Base-by-base conservation (phyloP, 495 filamentous ascomycete species). In the Mytilinidion resinicola region DNA sequence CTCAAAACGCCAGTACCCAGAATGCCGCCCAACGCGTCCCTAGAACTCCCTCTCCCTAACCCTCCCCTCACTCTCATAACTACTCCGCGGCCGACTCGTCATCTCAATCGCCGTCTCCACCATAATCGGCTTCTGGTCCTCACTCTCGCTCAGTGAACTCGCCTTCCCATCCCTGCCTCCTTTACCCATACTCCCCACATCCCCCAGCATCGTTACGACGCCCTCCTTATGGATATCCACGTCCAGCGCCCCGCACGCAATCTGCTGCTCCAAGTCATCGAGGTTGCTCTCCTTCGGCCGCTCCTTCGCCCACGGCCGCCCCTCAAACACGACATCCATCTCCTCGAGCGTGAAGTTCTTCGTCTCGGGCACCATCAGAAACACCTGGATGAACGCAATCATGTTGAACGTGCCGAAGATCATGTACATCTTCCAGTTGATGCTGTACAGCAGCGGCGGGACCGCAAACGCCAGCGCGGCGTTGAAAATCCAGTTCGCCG, bases 401-500 rank as follows among this genome's bases (percentile, higher is more conserved):
- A 70, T 65, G 57, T 78, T 77, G 61, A 82, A 82, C 15, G 73
- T 66, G 1, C 64, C 72, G 52, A 73, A 73, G 47, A 73, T 64
- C 49, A 73, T 62, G 56, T 72, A 72, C 69, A 77, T 80, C 63
- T 76, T 77, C 78, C 79, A 81, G 59, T 78, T 76, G 63, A 80
- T 76, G 39, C 59, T 68, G 8, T 70, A 72, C 14, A 80, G 65
- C 3, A 77, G 68, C 0, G 78, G 79, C 4, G 76, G 79, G 3
- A 80, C 79, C 63, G 71, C 74, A 37, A 76, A 78, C 1, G 70
- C 74, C 8, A 78, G 70, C 3, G 66, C 69, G 61, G 59, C 67
- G 51, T 73, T 73, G 52, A 63, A 74, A 37, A 72, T 75, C 84
- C 84, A 87, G 65, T 86, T 85, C 1, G 77, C 75, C 0, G 82